Conservation (phyloP, 106 monocot species). For the Acorus calamus region DNA sequence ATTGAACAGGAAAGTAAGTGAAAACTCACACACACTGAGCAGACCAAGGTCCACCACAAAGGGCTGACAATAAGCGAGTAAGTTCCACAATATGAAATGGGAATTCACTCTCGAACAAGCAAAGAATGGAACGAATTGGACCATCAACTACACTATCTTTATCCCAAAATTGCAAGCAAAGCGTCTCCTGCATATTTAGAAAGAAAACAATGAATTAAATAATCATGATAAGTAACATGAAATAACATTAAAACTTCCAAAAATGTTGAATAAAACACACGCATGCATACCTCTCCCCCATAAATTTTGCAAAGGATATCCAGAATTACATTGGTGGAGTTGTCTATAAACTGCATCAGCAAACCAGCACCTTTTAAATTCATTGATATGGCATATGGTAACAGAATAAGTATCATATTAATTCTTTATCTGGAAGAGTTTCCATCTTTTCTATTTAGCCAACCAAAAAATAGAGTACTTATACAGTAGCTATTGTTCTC, state of each 20-base stretch:
- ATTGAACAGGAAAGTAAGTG: neutral
- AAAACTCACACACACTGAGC: slow-evolving; percentile 89
- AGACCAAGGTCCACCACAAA: slow-evolving; percentile 83
- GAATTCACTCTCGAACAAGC: slow-evolving; percentile 72
- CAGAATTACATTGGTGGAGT: slow-evolving; percentile 36
- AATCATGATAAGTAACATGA: neutral
- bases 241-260: neutral
- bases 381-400: no score
- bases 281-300: slow-evolving; percentile 57
- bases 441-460: no score
- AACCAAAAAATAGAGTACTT: no score
- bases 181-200: slow-evolving; percentile 52
- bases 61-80: slow-evolving; percentile 63
- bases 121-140: slow-evolving; percentile 83
- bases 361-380: neutral
- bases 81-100: slow-evolving; percentile 51
- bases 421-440: no score
- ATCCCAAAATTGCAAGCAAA: slow-evolving; percentile 93
- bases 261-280: neutral
- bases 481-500: no score
- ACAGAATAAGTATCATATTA: no score
- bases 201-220: neutral
- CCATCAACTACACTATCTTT: slow-evolving; percentile 84
- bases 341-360: slow-evolving; percentile 38
- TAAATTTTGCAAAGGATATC: slow-evolving; percentile 68